These are phyloP conservation scores for Arxiozyma slooffiae DNA, from an alignment of 1,139 yeast genomes.

Conservation along the genomic window DNA sequence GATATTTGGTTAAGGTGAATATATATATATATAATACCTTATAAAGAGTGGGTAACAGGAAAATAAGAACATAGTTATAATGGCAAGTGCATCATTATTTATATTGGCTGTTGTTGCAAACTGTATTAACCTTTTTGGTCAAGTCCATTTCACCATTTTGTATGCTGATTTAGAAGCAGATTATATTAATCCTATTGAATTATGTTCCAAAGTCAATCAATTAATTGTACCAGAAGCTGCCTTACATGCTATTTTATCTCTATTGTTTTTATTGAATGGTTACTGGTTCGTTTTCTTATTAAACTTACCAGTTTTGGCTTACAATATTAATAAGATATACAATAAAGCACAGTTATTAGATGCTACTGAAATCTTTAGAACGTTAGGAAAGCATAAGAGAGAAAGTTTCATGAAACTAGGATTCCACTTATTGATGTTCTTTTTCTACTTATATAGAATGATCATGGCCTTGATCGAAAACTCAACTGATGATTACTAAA, in stretches of 20 bases:
- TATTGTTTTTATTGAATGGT: constrained; percentile 73
- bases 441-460: constrained; percentile 93
- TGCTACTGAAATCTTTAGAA: constrained; percentile 96
- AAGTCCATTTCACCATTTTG: constrained; percentile 87
- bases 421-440: constrained; percentile 83
- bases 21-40: too few species aligned
- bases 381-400: constrained; percentile 84
- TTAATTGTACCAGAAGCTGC: constrained; percentile 88
- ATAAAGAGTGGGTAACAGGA: neutral
- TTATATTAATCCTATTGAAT: constrained; percentile 92
- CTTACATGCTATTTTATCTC: constrained; percentile 64
- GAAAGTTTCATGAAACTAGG: constrained; percentile 87
- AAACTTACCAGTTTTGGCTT: constrained; percentile 79
- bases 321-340: constrained; percentile 61
- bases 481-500: constrained; percentile 31
- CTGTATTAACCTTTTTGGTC: constrained; percentile 78
- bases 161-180: constrained; percentile 91
- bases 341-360: constrained; percentile 81
- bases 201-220: constrained; percentile 85
- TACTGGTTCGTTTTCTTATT: constrained; percentile 86
- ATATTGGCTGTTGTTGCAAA: constrained; percentile 77
- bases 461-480: constrained; percentile 72
- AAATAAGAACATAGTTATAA: neutral
- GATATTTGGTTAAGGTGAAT: neutral
- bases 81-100: constrained; percentile 43